Percentiles rank a stretch among this genome's conserved stretches.
Conservation (phyloP, 148 eudicot species). For the Silene uniflora region DNA sequence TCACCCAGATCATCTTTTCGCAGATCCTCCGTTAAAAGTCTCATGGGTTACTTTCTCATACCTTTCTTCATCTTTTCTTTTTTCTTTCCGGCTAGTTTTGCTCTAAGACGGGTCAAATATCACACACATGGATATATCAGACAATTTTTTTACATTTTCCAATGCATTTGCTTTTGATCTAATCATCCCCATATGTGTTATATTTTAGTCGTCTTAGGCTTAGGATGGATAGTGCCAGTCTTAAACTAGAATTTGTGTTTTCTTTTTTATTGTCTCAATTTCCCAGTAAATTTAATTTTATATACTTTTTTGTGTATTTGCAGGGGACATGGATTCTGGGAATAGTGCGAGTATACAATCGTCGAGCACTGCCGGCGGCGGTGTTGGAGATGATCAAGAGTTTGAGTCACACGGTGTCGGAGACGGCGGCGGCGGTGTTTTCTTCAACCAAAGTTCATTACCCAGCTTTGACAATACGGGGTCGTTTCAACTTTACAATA, state of each 20-base stretch:
- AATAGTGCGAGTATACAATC: slow-evolving; percentile 67
- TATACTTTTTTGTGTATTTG: background rate
- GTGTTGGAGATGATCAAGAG: slow-evolving; percentile 55
- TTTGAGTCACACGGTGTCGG: slow-evolving; percentile 41
- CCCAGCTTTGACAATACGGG: slow-evolving; percentile 1
- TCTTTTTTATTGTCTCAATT: slow-evolving; percentile 9
- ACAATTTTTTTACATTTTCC: no score
- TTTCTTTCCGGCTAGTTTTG: no score
- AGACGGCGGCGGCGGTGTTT: background rate
- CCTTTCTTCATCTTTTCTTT: slow-evolving; percentile 9
- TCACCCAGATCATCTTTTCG: slow-evolving; percentile 17
- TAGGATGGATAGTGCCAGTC: no score
- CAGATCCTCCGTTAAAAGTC: slow-evolving; percentile 29
- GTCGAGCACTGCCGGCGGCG: slow-evolving; percentile 34
- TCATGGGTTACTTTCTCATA: slow-evolving; percentile 28
- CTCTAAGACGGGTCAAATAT: no score
- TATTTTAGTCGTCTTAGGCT: no score
- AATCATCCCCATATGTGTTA: no score
- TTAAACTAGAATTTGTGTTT: no score
- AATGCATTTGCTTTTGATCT: no score
- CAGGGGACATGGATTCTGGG: slow-evolving; percentile 56
- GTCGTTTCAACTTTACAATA: slow-evolving; percentile 26
- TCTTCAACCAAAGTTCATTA: slow-evolving; percentile 20
- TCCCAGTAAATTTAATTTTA: background rate
- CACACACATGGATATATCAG: no score